Conservation (phyloP, 352 stramenopile genomes). For the Globisporangium parvum region DNA sequence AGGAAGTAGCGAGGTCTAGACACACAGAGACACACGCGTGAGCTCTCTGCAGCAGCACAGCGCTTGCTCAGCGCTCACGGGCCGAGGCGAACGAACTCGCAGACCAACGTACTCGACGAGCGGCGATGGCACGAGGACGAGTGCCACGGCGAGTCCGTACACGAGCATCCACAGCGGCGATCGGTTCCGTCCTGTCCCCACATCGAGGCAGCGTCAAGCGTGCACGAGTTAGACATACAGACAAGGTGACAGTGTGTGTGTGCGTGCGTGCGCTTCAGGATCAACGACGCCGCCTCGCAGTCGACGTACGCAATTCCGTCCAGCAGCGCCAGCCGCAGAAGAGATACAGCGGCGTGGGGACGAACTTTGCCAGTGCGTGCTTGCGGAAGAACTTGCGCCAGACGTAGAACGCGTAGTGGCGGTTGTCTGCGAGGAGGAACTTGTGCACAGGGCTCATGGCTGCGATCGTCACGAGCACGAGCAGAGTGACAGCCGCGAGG, state of each 20-base stretch:
- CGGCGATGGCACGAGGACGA: conserved; percentile 83
- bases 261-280: no score
- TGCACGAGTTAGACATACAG: background rate
- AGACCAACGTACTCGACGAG: conserved; percentile 77
- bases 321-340: conserved; percentile 60
- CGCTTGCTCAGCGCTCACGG: background rate
- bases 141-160: conserved; percentile 55
- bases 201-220: background rate
- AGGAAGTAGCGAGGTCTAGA: conserved; percentile 78
- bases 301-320: conserved; percentile 51
- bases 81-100: background rate
- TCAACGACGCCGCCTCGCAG: background rate
- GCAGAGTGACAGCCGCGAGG: conserved; percentile 14
- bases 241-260: no score
- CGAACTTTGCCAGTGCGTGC: conserved; percentile 60
- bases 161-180: conserved; percentile 77
- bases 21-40: background rate
- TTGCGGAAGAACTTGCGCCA: conserved; percentile 86
- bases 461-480: conserved; percentile 36
- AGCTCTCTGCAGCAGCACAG: conserved; percentile 1
- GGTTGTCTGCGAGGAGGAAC: conserved; percentile 90
- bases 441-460: conserved; percentile 80
- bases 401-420: conserved; percentile 91
- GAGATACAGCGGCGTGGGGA: conserved; percentile 52
- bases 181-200: conserved; percentile 30